phyloP scores from a whole-genome alignment of 208 protist species.

The Leishmania braziliensis region DNA sequence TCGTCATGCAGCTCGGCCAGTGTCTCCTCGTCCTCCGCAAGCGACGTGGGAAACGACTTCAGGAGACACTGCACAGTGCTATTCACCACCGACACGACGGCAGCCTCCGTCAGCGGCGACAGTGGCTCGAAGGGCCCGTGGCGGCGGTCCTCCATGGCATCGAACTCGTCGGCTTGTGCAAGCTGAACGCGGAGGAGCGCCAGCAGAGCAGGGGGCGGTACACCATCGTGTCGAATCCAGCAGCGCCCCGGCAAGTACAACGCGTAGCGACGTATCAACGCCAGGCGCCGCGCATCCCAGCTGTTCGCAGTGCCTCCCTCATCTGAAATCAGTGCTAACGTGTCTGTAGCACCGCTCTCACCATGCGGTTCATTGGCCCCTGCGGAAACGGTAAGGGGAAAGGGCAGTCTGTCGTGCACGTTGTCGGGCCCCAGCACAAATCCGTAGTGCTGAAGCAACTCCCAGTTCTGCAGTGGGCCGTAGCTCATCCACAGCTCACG shows the following conservation, averaged over 20 bases:
- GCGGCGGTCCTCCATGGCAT: slow-evolving; percentile 43
- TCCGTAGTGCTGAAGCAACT: slow-evolving; percentile 92
- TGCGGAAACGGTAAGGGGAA: slow-evolving; percentile 54
- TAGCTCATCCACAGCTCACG: slow-evolving; percentile 93
- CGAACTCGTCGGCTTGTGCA: slow-evolving; percentile 76
- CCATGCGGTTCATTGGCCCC: neutral
- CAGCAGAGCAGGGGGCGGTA: slow-evolving; percentile 62
- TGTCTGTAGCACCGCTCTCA: neutral
- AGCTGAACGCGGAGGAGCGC: slow-evolving; percentile 80
- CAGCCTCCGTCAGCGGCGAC: slow-evolving; percentile 55
- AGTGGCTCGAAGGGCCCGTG: slow-evolving; percentile 60
- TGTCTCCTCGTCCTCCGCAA: slow-evolving; percentile 64
- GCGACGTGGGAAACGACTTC: slow-evolving; percentile 57
- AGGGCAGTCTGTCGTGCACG: slow-evolving; percentile 82
- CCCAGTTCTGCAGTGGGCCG: slow-evolving; percentile 93
- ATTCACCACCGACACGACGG: slow-evolving; percentile 49
- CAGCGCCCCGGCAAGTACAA: slow-evolving; percentile 56
- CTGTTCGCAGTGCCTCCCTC: neutral
- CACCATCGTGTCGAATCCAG: slow-evolving; percentile 64
- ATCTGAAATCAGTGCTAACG: neutral
- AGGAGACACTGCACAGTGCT: slow-evolving; percentile 59
- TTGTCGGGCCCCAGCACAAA: slow-evolving; percentile 81
- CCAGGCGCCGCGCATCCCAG: slow-evolving; percentile 60
- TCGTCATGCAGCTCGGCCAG: slow-evolving; percentile 32
- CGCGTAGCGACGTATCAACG: slow-evolving; percentile 48